A percentile compares a stretch with the other conserved stretches of the same genome.
phyloP scores from a whole-genome alignment of 768 basidiomycete species.

The Rhodotorula paludigena region DNA sequence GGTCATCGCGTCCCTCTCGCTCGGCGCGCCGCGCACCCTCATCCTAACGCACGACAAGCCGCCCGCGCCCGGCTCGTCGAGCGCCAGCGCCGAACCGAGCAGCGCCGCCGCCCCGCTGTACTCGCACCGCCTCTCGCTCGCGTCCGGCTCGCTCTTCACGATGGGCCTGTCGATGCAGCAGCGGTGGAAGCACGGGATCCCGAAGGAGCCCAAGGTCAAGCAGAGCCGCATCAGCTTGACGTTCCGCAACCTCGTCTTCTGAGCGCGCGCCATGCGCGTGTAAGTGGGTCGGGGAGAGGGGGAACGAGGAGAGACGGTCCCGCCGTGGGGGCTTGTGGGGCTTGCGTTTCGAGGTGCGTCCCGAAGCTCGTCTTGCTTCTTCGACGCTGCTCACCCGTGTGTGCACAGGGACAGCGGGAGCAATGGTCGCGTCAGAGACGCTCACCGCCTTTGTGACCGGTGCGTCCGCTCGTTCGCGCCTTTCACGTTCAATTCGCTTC shows the following conservation, averaged over 20 bases:
- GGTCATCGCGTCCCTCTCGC: slow-evolving; percentile 50
- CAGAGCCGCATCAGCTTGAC: slow-evolving; percentile 50
- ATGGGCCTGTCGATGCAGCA: slow-evolving; percentile 52
- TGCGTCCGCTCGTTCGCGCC: too few relatives aligned
- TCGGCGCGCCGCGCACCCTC: slow-evolving; percentile 50
- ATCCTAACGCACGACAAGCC: slow-evolving; percentile 46
- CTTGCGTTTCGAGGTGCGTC: too few relatives aligned
- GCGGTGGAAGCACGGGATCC: slow-evolving; percentile 50
- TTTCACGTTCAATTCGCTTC: too few relatives aligned
- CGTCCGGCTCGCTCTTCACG: slow-evolving; percentile 49
- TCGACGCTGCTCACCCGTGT: too few relatives aligned
- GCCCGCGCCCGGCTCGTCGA: not conserved
- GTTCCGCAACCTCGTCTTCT: slow-evolving; percentile 48
- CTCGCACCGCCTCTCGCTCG: slow-evolving; percentile 33
- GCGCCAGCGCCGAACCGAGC: not conserved
- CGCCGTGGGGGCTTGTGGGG: too few relatives aligned
- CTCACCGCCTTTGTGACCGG: too few relatives aligned
- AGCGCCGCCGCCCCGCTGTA: not conserved
- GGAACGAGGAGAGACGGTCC: too few relatives aligned
- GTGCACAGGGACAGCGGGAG: too few relatives aligned
- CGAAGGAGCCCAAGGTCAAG: slow-evolving; percentile 46
- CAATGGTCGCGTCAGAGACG: too few relatives aligned
- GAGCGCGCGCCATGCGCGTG: too few relatives aligned
- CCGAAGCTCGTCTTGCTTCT: too few relatives aligned
- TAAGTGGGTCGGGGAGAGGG: too few relatives aligned